Percentiles rank a stretch among this genome's conserved stretches.
Evolutionary conservation across 176 grass and related monocot species (phyloP).

Genomic region (Carex myosuroides): DNA sequence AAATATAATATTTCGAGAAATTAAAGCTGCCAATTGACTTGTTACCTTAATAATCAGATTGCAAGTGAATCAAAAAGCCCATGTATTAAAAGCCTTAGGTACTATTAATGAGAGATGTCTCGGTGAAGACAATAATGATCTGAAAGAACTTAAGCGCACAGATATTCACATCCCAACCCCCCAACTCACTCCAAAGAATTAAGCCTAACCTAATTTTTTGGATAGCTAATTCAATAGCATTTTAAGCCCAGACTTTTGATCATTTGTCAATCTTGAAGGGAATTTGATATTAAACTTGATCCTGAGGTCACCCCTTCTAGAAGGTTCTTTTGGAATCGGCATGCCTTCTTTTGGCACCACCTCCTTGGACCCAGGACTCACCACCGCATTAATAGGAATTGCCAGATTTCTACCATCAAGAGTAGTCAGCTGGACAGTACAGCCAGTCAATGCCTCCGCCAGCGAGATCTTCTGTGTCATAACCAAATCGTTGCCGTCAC

Average conservation of each 20-base stretch:
- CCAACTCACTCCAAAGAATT: neutral
- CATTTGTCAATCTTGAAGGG: conserved; percentile 54
- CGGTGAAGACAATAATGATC: neutral
- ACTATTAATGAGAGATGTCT: no score
- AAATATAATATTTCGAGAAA: no score
- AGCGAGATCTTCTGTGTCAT: conserved; percentile 70
- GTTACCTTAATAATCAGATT: no score
- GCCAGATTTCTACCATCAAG: conserved; percentile 58
- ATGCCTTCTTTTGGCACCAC: conserved; percentile 68
- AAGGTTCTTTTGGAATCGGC: conserved; percentile 54
- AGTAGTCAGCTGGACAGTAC: conserved; percentile 34
- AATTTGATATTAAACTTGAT: conserved; percentile 82
- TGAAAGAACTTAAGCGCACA: neutral
- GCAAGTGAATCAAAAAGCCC: no score
- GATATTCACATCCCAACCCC: no score
- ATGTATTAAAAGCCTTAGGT: no score
- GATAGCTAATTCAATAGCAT: conserved; percentile 44
- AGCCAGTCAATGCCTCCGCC: conserved; percentile 66
- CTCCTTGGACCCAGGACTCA: conserved; percentile 66
- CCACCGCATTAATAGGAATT: conserved; percentile 44
- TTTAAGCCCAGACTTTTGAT: conserved; percentile 70
- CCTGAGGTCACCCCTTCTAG: conserved; percentile 57
- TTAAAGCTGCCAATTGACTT: no score
- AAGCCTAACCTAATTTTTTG: neutral
- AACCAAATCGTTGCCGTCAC: conserved; percentile 80